Base-by-base conservation (phyloP, 2,329 filamentous ascomycete genomes). In the Trichophyton rubrum region DNA sequence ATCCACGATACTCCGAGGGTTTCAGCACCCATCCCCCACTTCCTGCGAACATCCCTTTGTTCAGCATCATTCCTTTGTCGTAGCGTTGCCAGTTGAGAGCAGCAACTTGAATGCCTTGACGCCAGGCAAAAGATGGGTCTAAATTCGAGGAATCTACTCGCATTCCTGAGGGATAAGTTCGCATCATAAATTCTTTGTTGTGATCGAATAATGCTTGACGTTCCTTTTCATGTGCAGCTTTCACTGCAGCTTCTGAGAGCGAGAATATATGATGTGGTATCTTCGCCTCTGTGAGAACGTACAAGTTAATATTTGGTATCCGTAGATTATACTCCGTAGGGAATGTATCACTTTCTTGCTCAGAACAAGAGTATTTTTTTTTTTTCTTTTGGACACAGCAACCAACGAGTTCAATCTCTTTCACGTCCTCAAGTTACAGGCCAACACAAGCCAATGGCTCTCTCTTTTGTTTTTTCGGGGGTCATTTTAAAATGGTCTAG, bases 21-120 rank as follows among this genome's bases (percentile, higher is more conserved):
- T 96, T 96, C 63, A 93, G 79, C 1, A 91, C 84, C 88, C 89
- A 96, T 45, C 92, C 91, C 47, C 82, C 77, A 58, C 88, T 87
- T 8, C 85, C 88, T 1, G 84, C 82, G 73, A 96, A 96, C 89
- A 95, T 93, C 66, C 84, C 91, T 69, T 93, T 86, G 69, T 96
- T 96, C 13, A 96, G 81, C 92, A 96, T 96, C 86, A 95, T 95
- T 35, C 89, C 90, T 66, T 89, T 87, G 68, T 96, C 90, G 72
- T 88, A 85, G 63, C 85, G 86, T 73, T 97, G 91, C 89, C 91
- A 97, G 74, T 96, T 96, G 63, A 97, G 78, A 0, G 91, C 91
- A 1, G 95, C 90, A 66, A 96, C 86, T 73, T 96, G 91, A 2
- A 95, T 86, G 13, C 91, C 91, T 65, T 89, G 86, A 35, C 89